Evolutionary conservation across 2,329 filamentous ascomycete genomes (phyloP), one percentile per base, ranked within the genome.

Genomic region (Fusarium robinianum): DNA sequence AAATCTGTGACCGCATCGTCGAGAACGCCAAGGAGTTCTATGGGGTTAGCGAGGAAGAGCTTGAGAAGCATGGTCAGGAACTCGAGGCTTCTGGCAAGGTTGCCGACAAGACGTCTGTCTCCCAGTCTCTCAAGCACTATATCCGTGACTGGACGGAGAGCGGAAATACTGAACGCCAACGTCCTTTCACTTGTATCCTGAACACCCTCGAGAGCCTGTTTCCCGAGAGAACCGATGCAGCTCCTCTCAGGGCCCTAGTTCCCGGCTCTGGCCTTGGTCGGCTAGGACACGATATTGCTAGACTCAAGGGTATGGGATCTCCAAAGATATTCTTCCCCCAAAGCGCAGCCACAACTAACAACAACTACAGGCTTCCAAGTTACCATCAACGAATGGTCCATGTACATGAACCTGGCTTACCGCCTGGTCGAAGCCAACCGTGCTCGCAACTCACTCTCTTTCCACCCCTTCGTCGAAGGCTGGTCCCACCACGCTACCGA

Each of bases 341-440:
- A 14, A 5, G 9, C 1, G 3, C 12, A 16, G 4, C 5, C 5
- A 25, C 14, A 3, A 5, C 2, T 9, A 12, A 6, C 4, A 6
- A 0, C 2, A 12, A n/a, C n/a, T 2, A 3, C 3, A 72, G 73
- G 67, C 2, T 78, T 78, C 41, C 65, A 78, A 16, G 78, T 80
- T 0, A 78, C 75, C 0, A 65, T 72, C 39, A 82, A 81, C 51
- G 79, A 83, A 61, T 81, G 74, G 74, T 80, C 77, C 1, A 72
- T 75, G 62, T 81, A 74, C 49, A 79, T 81, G 74, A 80, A 79
- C 45, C 49, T 77, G 1, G 74, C 71, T 0, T 80, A 80, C 48
- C 72, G 78, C 2, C 78, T 72, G 49, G 57, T 80, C 5, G 69
- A 72, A 26, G 57, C 61, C 5, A 53, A 67, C 26, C 50, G 60